Conservation (phyloP, 176 grass and related monocot species). For the Carex cristatella region DNA sequence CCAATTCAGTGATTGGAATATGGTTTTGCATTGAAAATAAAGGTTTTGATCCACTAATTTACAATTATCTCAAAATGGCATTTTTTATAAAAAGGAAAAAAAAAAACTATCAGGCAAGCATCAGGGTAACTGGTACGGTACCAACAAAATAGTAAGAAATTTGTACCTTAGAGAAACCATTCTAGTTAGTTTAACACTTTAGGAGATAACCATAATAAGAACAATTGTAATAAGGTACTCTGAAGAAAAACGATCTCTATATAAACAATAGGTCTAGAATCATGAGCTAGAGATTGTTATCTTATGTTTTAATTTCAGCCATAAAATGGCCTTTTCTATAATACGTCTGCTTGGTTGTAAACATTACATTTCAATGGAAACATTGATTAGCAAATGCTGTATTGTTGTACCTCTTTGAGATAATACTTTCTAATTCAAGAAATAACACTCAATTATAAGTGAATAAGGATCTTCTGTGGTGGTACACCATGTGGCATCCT, state of each 20-base stretch:
- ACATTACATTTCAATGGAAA: slow-evolving; percentile 5
- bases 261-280: slow-evolving; percentile 8
- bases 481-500: background rate
- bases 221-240: background rate
- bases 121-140: background rate
- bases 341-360: background rate
- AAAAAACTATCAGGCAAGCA: background rate
- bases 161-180: slow-evolving; percentile 28
- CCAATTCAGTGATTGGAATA: background rate
- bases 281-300: background rate
- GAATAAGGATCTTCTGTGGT: background rate
- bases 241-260: background rate
- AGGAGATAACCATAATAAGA: background rate
- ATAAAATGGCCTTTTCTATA: background rate
- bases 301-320: slow-evolving; percentile 11
- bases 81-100: background rate
- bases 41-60: background rate
- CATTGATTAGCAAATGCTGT: background rate
- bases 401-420: background rate
- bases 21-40: background rate
- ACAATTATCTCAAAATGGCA: background rate
- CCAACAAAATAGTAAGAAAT: background rate
- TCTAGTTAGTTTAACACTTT: background rate
- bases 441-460: background rate
- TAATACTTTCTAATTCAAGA: background rate